A percentile compares a stretch with the other conserved stretches of the same genome.
phyloP scores from a whole-genome alignment of 768 basidiomycete genomes.

The Leccinum uliginosum region DNA sequence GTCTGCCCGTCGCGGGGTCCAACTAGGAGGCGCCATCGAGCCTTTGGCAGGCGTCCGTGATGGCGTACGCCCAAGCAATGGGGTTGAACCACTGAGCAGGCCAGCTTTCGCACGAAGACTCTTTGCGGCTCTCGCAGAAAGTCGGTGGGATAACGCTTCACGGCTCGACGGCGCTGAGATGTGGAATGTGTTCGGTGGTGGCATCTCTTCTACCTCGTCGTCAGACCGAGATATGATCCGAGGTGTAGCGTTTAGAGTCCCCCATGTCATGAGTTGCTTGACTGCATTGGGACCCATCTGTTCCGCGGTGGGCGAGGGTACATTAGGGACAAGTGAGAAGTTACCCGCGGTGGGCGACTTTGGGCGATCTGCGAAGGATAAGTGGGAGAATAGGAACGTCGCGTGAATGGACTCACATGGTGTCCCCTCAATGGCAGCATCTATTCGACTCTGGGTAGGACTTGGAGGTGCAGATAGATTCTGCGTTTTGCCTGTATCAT shows the following conservation, averaged over 20 bases:
- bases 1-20: conserved; percentile 73
- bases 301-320: conserved; percentile 85
- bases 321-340: conserved; percentile 75
- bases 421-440: conserved; percentile 89
- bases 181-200: conserved; percentile 60
- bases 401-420: conserved; percentile 59
- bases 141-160: conserved; percentile 74
- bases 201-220: conserved; percentile 43
- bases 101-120: conserved; percentile 76
- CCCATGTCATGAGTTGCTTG: conserved; percentile 97
- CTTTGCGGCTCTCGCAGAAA: conserved; percentile 79
- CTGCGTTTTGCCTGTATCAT: conserved; percentile 42
- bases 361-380: conserved; percentile 50
- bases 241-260: conserved; percentile 88
- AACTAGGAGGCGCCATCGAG: conserved; percentile 74
- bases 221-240: conserved; percentile 70
- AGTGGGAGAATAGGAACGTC: conserved; percentile 3
- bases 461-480: conserved; percentile 67
- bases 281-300: conserved; percentile 78
- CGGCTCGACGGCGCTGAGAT: conserved; percentile 74
- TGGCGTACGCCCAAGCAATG: conserved; percentile 26
- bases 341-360: conserved; percentile 49
- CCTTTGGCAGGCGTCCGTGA: conserved; percentile 34
- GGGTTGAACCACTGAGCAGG: conserved; percentile 42
- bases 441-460: conserved; percentile 86